Evolutionary conservation across 148 eudicot species (phyloP).

Genomic region (Arbutus unedo): DNA sequence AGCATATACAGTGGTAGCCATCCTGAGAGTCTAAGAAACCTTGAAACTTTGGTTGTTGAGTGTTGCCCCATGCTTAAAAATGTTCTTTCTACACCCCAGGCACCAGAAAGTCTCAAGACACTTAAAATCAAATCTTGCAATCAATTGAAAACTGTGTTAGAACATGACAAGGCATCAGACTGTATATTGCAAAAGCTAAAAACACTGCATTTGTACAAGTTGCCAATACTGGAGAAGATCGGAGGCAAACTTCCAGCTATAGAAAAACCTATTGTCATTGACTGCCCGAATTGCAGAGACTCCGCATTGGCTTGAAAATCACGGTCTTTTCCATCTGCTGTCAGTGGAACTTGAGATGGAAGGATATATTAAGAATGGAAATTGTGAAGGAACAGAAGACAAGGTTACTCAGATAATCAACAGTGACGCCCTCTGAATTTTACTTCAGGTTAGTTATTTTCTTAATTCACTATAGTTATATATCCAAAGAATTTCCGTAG

Average conservation of each 20-base stretch:
- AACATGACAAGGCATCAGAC: not conserved
- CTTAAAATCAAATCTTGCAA: constrained; percentile 17
- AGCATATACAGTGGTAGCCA: not conserved
- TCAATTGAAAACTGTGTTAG: not conserved
- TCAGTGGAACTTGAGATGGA: too few species aligned
- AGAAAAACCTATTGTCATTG: too few species aligned
- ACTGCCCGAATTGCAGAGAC: too few species aligned
- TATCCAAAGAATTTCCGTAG: too few species aligned
- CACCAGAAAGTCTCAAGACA: not conserved
- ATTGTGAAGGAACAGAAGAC: too few species aligned
- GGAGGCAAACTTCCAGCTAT: not conserved
- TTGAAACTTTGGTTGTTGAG: constrained; percentile 1
- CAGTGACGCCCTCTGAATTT: too few species aligned
- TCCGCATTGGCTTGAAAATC: too few species aligned
- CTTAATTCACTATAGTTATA: too few species aligned
- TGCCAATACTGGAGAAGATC: constrained; percentile 1
- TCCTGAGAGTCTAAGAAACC: not conserved
- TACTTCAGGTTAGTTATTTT: too few species aligned
- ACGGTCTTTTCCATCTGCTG: too few species aligned
- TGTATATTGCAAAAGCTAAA: not conserved
- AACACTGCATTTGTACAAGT: not conserved
- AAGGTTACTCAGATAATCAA: too few species aligned
- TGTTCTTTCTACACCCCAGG: not conserved
- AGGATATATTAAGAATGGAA: too few species aligned
- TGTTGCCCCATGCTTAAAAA: constrained; percentile 15